Percentiles rank a stretch among this genome's conserved stretches.
These are phyloP conservation scores for Setomelanomma holmii DNA, from an alignment of 2,329 filamentous ascomycete species.

Conservation along the genomic window DNA sequence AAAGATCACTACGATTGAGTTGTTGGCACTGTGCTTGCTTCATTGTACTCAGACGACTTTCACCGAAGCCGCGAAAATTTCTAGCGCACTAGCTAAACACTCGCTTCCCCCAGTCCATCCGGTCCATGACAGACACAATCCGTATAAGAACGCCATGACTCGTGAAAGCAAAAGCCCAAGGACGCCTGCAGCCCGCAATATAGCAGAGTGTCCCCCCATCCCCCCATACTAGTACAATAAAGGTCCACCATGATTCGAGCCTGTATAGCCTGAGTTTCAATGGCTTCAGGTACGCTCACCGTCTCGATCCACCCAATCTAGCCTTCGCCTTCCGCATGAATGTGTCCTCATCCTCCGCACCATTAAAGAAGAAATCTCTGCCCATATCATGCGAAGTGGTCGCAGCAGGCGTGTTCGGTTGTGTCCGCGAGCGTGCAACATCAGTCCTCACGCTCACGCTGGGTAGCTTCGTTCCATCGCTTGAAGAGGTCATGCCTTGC, in stretches of 20 bases:
- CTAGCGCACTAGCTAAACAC: too few relatives aligned
- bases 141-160: conserved; percentile 4
- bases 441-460: neutral
- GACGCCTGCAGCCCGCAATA: too few relatives aligned
- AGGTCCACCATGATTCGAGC: too few relatives aligned
- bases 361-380: conserved; percentile 37
- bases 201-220: too few relatives aligned
- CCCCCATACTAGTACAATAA: too few relatives aligned
- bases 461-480: neutral
- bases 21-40: too few relatives aligned
- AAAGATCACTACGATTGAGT: too few relatives aligned
- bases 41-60: too few relatives aligned
- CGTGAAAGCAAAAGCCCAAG: too few relatives aligned
- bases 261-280: too few relatives aligned
- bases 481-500: neutral
- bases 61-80: too few relatives aligned
- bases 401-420: conserved; percentile 2
- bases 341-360: conserved; percentile 31
- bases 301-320: neutral
- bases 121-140: conserved; percentile 8
- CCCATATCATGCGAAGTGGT: conserved; percentile 15
- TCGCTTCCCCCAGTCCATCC: neutral
- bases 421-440: neutral
- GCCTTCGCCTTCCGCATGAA: conserved; percentile 30
- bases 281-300: neutral